Conservation (phyloP, 306 rosid genomes). For the Casuarina equisetifolia region DNA sequence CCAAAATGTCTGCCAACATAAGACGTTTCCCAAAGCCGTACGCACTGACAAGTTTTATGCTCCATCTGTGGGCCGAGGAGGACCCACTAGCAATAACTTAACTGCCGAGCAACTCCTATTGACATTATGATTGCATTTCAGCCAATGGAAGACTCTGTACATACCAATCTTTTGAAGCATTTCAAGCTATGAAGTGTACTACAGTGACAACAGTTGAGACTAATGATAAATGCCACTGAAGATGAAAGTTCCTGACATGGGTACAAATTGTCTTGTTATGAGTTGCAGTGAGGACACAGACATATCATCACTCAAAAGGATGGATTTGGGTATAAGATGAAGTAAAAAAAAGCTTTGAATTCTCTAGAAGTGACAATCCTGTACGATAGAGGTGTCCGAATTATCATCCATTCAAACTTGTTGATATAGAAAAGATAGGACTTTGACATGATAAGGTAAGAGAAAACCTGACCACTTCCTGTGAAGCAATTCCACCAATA, state of each 20-base stretch:
- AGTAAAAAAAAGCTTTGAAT: neutral
- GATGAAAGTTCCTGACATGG: slow-evolving; percentile 81
- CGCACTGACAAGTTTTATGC: neutral
- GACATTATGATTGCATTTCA: slow-evolving; percentile 5
- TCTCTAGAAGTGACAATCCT: neutral
- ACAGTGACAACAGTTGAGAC: slow-evolving; percentile 76
- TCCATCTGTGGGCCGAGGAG: neutral
- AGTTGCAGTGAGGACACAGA: slow-evolving; percentile 48
- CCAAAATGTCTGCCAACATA: slow-evolving; percentile 4
- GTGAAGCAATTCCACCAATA: slow-evolving; percentile 92
- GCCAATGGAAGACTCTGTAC: neutral
- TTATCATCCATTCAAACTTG: neutral
- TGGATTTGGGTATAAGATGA: neutral
- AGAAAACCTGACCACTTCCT: slow-evolving; percentile 87
- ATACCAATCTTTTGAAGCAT: slow-evolving; percentile 20
- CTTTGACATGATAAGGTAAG: slow-evolving; percentile 12
- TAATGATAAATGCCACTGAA: slow-evolving; percentile 94
- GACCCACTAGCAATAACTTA: slow-evolving; percentile 33
- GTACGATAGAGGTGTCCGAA: neutral
- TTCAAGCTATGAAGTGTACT: slow-evolving; percentile 24
- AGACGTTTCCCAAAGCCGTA: neutral
- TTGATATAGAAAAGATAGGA: slow-evolving; percentile 2
- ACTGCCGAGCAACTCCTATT: neutral
- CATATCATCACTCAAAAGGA: neutral
- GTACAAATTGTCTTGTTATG: slow-evolving; percentile 90